Percentiles rank a stretch among this genome's conserved stretches.
These are phyloP conservation scores for Podospora australis DNA, from an alignment of 495 filamentous ascomycete genomes.

Conservation along the genomic window DNA sequence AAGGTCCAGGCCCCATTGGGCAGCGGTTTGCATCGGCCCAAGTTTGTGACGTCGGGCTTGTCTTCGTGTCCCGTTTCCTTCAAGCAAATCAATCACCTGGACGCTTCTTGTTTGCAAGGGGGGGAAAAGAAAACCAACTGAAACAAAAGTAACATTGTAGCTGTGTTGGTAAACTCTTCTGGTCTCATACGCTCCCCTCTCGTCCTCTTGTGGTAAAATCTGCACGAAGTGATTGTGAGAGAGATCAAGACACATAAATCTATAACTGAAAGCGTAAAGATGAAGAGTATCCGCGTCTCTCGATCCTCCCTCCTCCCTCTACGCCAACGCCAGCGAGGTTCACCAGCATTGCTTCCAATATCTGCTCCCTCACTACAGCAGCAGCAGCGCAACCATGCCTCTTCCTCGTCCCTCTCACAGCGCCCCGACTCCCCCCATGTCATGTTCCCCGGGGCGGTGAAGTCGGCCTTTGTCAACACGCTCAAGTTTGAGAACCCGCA, in stretches of 20 bases:
- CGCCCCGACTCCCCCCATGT: conserved; percentile 66
- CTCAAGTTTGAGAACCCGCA: conserved; percentile 68
- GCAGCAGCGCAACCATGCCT: no score
- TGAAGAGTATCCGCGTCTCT: conserved; percentile 19
- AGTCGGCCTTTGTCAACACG: conserved; percentile 79
- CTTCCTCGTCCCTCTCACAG: conserved; percentile 52
- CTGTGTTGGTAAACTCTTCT: not conserved
- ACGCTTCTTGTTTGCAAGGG: no score
- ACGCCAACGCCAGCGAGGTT: not conserved
- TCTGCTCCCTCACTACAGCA: conserved; percentile 17
- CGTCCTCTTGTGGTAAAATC: not conserved
- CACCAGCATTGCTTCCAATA: not conserved
- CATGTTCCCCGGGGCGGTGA: conserved; percentile 89
- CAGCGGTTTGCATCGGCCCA: conserved; percentile 34
- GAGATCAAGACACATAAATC: not conserved
- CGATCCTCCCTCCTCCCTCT: conserved; percentile 1
- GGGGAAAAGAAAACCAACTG: no score
- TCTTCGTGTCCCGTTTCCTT: no score
- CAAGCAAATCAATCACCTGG: no score
- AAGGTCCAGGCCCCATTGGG: not conserved
- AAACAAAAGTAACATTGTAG: not conserved
- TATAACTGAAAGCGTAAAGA: not conserved
- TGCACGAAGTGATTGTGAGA: no score
- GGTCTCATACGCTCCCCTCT: not conserved
- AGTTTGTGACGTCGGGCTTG: not conserved